These are phyloP conservation scores for Sporobolomyces phaffii DNA, from an alignment of 768 basidiomycete genomes.

Conservation along the genomic window DNA sequence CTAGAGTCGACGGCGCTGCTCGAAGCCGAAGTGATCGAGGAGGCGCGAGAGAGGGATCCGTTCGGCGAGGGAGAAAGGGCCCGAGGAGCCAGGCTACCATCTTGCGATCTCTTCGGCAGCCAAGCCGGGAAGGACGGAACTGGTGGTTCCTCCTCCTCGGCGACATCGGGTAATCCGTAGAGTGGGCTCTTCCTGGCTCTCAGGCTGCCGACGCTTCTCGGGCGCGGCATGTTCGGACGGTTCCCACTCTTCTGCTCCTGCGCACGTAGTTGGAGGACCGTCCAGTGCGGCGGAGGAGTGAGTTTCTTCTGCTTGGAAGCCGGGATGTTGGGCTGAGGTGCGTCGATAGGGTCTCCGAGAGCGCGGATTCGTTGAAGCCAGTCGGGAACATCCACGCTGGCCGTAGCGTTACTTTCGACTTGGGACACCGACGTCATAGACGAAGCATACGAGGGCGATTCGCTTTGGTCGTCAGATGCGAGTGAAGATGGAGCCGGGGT, in stretches of 20 bases:
- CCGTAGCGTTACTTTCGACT: neutral
- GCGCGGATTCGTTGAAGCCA: slow-evolving; percentile 31
- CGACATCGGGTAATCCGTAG: slow-evolving; percentile 17
- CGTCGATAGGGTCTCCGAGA: slow-evolving; percentile 29
- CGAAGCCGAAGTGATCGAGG: neutral
- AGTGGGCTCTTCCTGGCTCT: neutral
- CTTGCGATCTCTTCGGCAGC: slow-evolving; percentile 3
- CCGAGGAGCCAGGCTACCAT: neutral
- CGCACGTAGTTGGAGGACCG: slow-evolving; percentile 22
- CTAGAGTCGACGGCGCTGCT: neutral
- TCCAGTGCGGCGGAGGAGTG: slow-evolving; percentile 25
- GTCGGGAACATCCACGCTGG: slow-evolving; percentile 22
- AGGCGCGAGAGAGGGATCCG: neutral
- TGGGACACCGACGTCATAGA: neutral
- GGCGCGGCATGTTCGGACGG: neutral
- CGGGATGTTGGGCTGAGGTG: neutral
- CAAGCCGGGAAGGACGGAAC: slow-evolving; percentile 15
- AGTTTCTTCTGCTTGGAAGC: neutral
- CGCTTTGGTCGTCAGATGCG: slow-evolving; percentile 8
- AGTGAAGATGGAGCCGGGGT: neutral
- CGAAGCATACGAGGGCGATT: neutral
- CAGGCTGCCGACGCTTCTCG: slow-evolving; percentile 16
- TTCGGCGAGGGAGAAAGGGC: neutral
- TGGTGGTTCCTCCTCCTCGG: slow-evolving; percentile 20
- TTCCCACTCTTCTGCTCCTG: slow-evolving; percentile 1